A percentile compares a stretch with the other conserved stretches of the same genome.
These are phyloP conservation scores for Pseudocercospora ulei DNA, from an alignment of 2,329 filamentous ascomycete species.

Conservation along the genomic window DNA sequence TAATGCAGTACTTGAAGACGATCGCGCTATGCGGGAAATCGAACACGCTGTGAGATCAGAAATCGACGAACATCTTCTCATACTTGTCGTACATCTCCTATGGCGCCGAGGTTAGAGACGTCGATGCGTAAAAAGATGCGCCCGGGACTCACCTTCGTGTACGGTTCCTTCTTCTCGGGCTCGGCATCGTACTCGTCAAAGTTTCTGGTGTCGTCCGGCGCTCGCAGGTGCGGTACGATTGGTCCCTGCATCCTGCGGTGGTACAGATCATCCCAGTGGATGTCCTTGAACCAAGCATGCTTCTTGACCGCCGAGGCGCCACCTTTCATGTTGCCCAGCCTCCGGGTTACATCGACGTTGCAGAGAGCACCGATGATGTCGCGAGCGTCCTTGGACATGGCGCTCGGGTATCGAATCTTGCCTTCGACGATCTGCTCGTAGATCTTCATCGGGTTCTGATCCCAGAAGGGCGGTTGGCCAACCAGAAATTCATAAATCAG, in stretches of 20 bases:
- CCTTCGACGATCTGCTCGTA: constrained; percentile 76
- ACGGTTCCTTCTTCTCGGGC: constrained; percentile 54
- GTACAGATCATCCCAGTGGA: constrained; percentile 65
- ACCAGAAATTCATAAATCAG: constrained; percentile 77
- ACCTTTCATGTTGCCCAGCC: constrained; percentile 68
- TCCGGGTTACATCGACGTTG: constrained; percentile 66
- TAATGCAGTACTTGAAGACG: constrained; percentile 17
- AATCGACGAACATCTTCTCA: constrained; percentile 61
- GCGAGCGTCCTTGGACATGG: constrained; percentile 58
- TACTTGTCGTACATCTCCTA: constrained; percentile 57
- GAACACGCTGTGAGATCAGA: constrained; percentile 40
- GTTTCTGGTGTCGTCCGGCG: constrained; percentile 65
- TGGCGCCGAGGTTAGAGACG: not conserved
- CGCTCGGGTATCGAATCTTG: constrained; percentile 61
- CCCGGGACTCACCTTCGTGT: constrained; percentile 45
- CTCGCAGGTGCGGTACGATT: constrained; percentile 64
- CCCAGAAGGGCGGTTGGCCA: constrained; percentile 78
- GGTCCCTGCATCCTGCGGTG: constrained; percentile 56
- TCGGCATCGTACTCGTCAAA: constrained; percentile 79
- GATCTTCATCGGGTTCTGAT: constrained; percentile 76
- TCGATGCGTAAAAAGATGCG: too few relatives aligned
- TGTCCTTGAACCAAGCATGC: constrained; percentile 63
- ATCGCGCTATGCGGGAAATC: constrained; percentile 2
- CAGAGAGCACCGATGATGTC: constrained; percentile 68
- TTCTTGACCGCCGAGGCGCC: constrained; percentile 61